Evolutionary conservation across 768 basidiomycete species (phyloP), one percentile per base, ranked within the genome.

Genomic region (Strobilomyces dryophilus): DNA sequence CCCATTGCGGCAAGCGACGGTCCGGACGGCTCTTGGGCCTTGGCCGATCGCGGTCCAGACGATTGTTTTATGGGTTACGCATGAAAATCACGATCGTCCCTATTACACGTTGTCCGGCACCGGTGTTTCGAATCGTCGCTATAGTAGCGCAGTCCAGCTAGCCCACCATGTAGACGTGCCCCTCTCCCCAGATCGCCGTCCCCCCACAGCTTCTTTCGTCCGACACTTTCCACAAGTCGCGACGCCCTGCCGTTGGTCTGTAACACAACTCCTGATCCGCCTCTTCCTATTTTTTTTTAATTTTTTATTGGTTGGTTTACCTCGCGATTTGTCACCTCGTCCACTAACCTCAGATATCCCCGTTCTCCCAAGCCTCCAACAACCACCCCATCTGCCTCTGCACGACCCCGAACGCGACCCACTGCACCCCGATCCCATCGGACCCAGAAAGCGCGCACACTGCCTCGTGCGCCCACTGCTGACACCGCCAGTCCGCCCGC

Each of bases 351-450:
- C 43, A 27, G 43, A 44, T 44, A 31, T 70, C 64, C 14, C 62
- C 62, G 11, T 49, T 56, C 50, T 69, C 65, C 67, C 67, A 70
- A 49, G 62, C 65, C 2, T 69, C 67, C 53, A 71, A 49, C 15
- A 69, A 36, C 36, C 40, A 50, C 21, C 50, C 52, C 67, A 69
- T 71, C 5, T 58, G 62, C 11, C 41, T 46, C 39, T 69, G 60
- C 29, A 69, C 27, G 32, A 29, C 57, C 37, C 36, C 57, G 32
- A 61, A 55, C 27, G 50, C 49, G 21, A 57, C 18, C 41, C 45
- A 52, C 8, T 56, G 57, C 44, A 60, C 51, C 12, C 49, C 48
- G 42, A 70, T 26, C 11, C 61, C 54, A 3, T 49, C 48, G 27
- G 39, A 48, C 37, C 32, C 21, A 15, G 51, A 45, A 18, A 58